Conservation (phyloP, 306 rosid genomes). For the Macrotyloma uniflorum region DNA sequence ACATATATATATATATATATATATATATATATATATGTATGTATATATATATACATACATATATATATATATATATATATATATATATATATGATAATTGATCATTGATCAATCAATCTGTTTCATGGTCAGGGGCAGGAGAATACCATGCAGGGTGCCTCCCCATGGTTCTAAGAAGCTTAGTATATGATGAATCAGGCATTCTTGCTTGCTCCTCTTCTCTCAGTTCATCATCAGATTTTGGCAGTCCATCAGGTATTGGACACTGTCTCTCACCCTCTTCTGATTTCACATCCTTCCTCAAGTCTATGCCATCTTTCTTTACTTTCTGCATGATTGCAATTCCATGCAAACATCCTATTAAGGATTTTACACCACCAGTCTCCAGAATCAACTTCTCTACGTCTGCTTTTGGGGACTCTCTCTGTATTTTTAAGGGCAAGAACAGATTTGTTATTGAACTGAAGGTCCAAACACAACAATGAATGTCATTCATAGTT, state of each 20-base stretch:
- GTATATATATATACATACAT: too few relatives aligned
- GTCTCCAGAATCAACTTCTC: conserved; percentile 75
- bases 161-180: conserved; percentile 75
- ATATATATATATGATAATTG: background rate
- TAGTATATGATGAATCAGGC: conserved; percentile 84
- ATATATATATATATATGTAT: too few relatives aligned
- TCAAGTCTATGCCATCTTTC: conserved; percentile 28
- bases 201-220: conserved; percentile 71
- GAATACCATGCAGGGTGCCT: conserved; percentile 85
- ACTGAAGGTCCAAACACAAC: background rate
- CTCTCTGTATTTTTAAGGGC: conserved; percentile 51
- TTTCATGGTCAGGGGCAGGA: conserved; percentile 80
- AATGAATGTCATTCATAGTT: background rate
- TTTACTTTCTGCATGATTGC: conserved; percentile 57
- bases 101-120: conserved; percentile 51
- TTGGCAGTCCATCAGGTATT: conserved; percentile 90
- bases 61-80: too few relatives aligned
- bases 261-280: conserved; percentile 46
- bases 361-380: conserved; percentile 71
- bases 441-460: background rate
- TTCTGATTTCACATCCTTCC: conserved; percentile 26
- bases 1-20: too few relatives aligned
- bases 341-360: conserved; percentile 73
- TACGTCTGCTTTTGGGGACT: conserved; percentile 63
- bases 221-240: conserved; percentile 62